These are phyloP conservation scores for Phytophthora hybrid DNA, from an alignment of 352 stramenopile genomes.

Conservation along the genomic window DNA sequence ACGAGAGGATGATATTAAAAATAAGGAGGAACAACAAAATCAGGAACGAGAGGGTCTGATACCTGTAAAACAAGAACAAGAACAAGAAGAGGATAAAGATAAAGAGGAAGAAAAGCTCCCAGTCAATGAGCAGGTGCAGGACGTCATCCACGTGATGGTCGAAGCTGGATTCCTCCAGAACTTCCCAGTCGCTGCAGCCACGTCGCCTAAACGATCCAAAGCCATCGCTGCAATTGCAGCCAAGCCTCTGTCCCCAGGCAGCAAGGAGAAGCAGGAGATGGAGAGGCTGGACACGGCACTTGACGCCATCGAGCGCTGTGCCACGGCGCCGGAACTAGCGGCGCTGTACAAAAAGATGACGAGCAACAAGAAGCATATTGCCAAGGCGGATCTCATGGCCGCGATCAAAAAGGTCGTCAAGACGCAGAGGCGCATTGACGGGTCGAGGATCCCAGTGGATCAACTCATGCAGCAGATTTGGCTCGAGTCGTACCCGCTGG, in stretches of 20 bases:
- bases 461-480: conserved; percentile 71
- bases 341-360: conserved; percentile 66
- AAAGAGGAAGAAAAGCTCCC: conserved; percentile 21
- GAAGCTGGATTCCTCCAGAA: conserved; percentile 46
- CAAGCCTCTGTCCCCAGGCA: conserved; percentile 3
- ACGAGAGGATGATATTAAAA: background rate
- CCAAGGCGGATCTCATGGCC: conserved; percentile 55
- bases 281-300: conserved; percentile 42
- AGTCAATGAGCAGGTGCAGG: conserved; percentile 48
- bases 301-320: conserved; percentile 65
- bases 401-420: conserved; percentile 56
- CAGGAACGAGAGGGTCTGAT: background rate
- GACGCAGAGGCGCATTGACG: conserved; percentile 76
- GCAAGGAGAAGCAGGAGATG: conserved; percentile 15
- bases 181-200: conserved; percentile 23
- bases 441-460: conserved; percentile 70
- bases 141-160: conserved; percentile 52
- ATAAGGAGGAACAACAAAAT: no score
- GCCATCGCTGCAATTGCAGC: background rate
- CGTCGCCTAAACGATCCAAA: background rate
- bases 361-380: conserved; percentile 48
- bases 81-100: conserved; percentile 5
- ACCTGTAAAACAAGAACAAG: conserved; percentile 1
- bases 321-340: conserved; percentile 53
- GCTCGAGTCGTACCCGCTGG: conserved; percentile 51